phyloP scores from a whole-genome alignment of 352 stramenopile genomes.

The Pythium guiyangense region DNA sequence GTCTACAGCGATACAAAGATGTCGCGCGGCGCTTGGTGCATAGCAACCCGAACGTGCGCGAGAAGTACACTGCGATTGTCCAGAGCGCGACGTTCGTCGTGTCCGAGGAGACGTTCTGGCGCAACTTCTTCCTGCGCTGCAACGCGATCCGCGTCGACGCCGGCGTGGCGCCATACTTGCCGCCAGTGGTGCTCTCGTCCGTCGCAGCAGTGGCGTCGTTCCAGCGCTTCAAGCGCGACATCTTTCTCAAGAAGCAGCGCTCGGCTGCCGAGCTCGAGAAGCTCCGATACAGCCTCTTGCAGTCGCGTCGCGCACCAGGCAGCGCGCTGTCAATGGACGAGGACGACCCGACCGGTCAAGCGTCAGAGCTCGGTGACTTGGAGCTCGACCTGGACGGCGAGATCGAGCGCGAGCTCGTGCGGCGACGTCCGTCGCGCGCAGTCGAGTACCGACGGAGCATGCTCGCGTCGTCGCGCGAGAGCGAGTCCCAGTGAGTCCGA shows the following conservation, averaged over 20 bases:
- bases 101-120: conserved; percentile 55
- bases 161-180: conserved; percentile 42
- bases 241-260: conserved; percentile 41
- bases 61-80: conserved; percentile 49
- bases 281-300: conserved; percentile 28
- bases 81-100: conserved; percentile 29
- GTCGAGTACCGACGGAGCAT: conserved; percentile 18
- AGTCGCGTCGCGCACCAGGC: conserved; percentile 14
- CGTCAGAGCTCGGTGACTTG: conserved; percentile 38
- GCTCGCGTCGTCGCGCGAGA: background rate
- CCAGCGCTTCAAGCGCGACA: conserved; percentile 41
- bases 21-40: conserved; percentile 44
- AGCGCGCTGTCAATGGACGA: conserved; percentile 20
- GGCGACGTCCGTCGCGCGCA: conserved; percentile 44
- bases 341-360: conserved; percentile 16
- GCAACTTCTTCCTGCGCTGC: conserved; percentile 70
- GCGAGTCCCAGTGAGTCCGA: no score
- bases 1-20: conserved; percentile 30
- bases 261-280: conserved; percentile 30
- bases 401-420: conserved; percentile 64
- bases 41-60: conserved; percentile 54
- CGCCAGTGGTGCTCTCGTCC: conserved; percentile 28
- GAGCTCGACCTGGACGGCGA: conserved; percentile 68
- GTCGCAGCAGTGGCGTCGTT: conserved; percentile 33
- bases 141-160: conserved; percentile 41